These are phyloP conservation scores for Cystobasidium tubakii DNA, from an alignment of 768 basidiomycete species.

Conservation along the genomic window DNA sequence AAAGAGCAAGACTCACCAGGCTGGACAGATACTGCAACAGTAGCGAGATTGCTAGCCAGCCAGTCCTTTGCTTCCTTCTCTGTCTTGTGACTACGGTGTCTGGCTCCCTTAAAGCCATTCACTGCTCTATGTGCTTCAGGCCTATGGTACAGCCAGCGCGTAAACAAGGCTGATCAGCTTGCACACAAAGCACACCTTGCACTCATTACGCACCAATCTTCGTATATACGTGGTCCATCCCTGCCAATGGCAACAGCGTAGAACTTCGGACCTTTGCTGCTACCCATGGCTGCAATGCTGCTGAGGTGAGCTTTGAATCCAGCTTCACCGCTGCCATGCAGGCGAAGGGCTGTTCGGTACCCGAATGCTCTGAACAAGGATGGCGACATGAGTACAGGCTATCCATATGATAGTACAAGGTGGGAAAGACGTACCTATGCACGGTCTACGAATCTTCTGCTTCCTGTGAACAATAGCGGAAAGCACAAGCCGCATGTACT, in stretches of 20 bases:
- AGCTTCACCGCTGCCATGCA: background rate
- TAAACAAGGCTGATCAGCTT: slow-evolving; percentile 8
- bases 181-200: too few species aligned
- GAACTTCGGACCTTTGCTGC: slow-evolving; percentile 21
- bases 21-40: background rate
- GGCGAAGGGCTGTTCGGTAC: background rate
- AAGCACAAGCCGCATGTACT: too few species aligned
- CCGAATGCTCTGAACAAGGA: background rate
- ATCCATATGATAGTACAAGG: too few species aligned
- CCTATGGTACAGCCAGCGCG: slow-evolving; percentile 12
- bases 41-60: background rate
- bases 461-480: too few species aligned
- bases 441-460: too few species aligned
- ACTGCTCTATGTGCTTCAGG: background rate
- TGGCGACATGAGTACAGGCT: too few species aligned
- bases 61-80: slow-evolving; percentile 14
- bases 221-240: slow-evolving; percentile 13
- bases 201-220: background rate
- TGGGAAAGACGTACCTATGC: too few species aligned
- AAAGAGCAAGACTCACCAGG: background rate
- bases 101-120: slow-evolving; percentile 10
- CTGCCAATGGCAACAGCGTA: slow-evolving; percentile 27
- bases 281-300: background rate
- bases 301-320: background rate
- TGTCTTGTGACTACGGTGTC: background rate